phyloP scores from a whole-genome alignment of 2,329 filamentous ascomycete genomes.

The Hypoxylon sp. region DNA sequence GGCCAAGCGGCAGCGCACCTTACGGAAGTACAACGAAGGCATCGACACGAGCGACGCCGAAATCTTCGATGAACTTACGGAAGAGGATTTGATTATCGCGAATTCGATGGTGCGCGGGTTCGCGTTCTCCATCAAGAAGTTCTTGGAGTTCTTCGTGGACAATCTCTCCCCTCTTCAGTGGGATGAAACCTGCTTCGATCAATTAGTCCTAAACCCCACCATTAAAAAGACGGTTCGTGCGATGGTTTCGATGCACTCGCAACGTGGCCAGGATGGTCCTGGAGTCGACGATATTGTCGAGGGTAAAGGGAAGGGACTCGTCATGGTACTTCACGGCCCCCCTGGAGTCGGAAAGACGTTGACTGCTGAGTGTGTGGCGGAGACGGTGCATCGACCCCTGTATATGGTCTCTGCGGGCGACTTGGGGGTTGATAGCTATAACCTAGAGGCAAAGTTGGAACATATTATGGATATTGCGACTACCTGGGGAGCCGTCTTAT shows the following conservation, averaged over 20 bases:
- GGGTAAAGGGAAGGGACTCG: constrained; percentile 45
- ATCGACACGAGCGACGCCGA: constrained; percentile 42
- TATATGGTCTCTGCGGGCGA: constrained; percentile 56
- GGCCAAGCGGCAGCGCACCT: constrained; percentile 48
- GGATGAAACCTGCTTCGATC: constrained; percentile 63
- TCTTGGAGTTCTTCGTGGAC: constrained; percentile 64
- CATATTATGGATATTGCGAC: constrained; percentile 59
- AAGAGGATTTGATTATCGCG: constrained; percentile 47
- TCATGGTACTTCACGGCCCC: constrained; percentile 39
- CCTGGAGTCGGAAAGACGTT: constrained; percentile 49
- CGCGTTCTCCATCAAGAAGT: constrained; percentile 42
- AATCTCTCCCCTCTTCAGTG: constrained; percentile 62
- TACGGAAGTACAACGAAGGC: constrained; percentile 47
- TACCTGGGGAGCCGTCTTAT: constrained; percentile 57
- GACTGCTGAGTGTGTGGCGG: constrained; percentile 59
- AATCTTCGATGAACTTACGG: constrained; percentile 45
- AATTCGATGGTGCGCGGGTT: constrained; percentile 46
- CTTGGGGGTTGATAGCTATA: constrained; percentile 50
- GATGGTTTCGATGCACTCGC: constrained; percentile 34
- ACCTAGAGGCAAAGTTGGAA: constrained; percentile 47
- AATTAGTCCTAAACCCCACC: constrained; percentile 31
- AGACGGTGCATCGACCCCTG: constrained; percentile 54
- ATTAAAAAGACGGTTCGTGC: constrained; percentile 39
- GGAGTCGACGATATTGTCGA: constrained; percentile 44
- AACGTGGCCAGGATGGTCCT: constrained; percentile 17